Evolutionary conservation across 768 basidiomycete species (phyloP).

Genomic region (Bullera alba): DNA sequence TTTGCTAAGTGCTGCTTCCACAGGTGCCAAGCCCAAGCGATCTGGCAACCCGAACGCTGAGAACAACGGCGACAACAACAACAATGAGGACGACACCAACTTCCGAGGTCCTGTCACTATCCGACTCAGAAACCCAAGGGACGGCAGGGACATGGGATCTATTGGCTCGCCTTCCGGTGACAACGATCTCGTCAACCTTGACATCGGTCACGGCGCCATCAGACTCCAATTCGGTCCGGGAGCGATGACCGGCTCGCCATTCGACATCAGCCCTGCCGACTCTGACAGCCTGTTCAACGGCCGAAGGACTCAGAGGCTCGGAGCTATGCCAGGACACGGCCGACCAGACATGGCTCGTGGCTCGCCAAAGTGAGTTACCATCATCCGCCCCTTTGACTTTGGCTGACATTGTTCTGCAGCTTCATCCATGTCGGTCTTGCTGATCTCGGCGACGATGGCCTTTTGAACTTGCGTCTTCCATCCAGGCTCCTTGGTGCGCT

Average conservation of each 20-base stretch:
- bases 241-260: neutral
- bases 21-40: conserved; percentile 1
- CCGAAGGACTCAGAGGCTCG: neutral
- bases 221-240: neutral
- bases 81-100: neutral
- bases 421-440: conserved; percentile 1
- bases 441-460: neutral
- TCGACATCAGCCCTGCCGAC: conserved; percentile 1
- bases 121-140: conserved; percentile 11
- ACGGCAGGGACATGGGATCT: conserved; percentile 13
- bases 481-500: neutral
- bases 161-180: conserved; percentile 2
- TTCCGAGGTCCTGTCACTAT: conserved; percentile 3
- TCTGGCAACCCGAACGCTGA: neutral
- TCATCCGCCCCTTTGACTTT: too few relatives aligned
- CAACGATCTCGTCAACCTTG: conserved; percentile 1
- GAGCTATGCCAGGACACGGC: neutral
- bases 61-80: neutral
- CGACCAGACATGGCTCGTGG: neutral
- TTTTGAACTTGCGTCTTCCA: conserved; percentile 3
- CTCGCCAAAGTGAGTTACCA: neutral
- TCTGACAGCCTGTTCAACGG: neutral
- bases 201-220: neutral
- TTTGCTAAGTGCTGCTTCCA: neutral
- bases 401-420: neutral